These are phyloP conservation scores for Ulvella scutata DNA, from an alignment of 139 green algal genomes.

Conservation along the genomic window DNA sequence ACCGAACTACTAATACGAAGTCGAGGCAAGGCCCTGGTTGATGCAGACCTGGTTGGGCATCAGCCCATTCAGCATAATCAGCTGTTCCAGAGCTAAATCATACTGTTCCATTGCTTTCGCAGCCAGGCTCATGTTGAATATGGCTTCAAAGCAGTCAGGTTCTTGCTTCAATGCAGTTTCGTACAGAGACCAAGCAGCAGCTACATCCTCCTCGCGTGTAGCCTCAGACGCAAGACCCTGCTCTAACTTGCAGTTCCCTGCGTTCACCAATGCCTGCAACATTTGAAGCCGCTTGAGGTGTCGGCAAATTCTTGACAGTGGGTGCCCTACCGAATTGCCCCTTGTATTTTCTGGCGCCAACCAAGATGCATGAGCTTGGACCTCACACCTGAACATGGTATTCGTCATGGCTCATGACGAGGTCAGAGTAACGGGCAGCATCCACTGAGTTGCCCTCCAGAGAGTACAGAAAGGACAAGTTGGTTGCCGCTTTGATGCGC, in stretches of 20 bases:
- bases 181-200: not conserved
- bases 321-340: too few species aligned
- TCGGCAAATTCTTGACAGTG: too few species aligned
- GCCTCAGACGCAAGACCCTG: not conserved
- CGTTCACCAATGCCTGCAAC: not conserved
- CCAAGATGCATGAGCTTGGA: not conserved
- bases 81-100: not conserved
- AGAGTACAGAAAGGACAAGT: not conserved
- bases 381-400: not conserved
- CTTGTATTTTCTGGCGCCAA: not conserved
- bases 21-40: too few species aligned
- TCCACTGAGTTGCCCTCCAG: not conserved
- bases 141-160: not conserved
- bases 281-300: too few species aligned
- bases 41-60: not conserved
- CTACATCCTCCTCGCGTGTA: not conserved
- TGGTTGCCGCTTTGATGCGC: not conserved
- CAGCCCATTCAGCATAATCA: not conserved
- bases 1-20: too few species aligned
- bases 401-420: not conserved
- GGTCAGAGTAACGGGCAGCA: not conserved
- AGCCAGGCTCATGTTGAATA: not conserved
- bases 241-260: not conserved
- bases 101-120: not conserved
- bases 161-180: not conserved